Evolutionary conservation across 2,329 filamentous ascomycete genomes (phyloP).

Genomic region (Cladosporium sp.): DNA sequence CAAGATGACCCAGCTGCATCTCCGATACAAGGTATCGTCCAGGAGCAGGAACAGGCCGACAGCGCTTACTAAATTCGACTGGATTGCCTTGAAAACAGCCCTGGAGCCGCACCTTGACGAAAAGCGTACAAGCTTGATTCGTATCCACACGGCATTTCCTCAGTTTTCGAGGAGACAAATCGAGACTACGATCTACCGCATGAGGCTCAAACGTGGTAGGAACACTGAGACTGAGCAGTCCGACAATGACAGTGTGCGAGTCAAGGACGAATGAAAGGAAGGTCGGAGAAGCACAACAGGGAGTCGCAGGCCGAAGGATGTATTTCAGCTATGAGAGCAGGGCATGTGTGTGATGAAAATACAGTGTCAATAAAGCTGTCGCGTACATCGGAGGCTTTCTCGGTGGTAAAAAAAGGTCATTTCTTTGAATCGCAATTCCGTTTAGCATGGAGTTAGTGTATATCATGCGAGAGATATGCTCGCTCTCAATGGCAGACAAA

Average conservation of each 20-base stretch:
- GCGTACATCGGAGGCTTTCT: background rate
- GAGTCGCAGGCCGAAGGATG: background rate
- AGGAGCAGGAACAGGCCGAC: too few species aligned
- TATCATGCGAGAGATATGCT: background rate
- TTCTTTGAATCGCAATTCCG: background rate
- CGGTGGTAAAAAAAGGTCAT: background rate
- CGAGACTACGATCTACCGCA: rapidly evolving
- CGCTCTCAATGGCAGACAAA: background rate
- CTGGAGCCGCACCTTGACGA: background rate
- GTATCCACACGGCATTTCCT: background rate
- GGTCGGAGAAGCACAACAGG: background rate
- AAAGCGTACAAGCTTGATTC: background rate
- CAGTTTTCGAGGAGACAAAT: background rate
- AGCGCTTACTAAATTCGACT: background rate
- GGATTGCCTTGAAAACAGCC: background rate
- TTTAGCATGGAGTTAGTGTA: background rate
- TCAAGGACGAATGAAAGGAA: background rate
- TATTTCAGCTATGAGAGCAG: background rate
- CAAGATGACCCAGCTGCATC: too few species aligned
- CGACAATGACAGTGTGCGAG: background rate
- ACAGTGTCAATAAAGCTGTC: background rate
- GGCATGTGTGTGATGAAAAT: background rate
- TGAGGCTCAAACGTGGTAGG: background rate
- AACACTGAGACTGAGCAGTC: background rate
- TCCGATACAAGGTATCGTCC: too few species aligned